phyloP scores from a whole-genome alignment of 2,329 filamentous ascomycete genomes.

The Alternaria arbusti region DNA sequence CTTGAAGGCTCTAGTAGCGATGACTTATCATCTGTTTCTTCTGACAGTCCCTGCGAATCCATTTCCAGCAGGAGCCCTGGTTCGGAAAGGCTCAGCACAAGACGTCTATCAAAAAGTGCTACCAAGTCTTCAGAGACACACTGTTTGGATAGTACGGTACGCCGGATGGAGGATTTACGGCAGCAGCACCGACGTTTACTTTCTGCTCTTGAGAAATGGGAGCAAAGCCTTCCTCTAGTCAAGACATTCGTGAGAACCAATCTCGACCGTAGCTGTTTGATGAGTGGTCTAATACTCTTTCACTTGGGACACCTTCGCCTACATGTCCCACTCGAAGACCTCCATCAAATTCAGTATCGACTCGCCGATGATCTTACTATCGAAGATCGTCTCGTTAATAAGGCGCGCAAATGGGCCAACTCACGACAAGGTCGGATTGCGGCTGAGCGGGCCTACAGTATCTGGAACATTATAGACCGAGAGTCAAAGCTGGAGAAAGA shows the following conservation, averaged over 20 bases:
- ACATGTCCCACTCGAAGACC: not conserved
- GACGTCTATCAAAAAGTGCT: not conserved
- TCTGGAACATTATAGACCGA: not conserved
- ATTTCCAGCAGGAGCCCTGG: not conserved
- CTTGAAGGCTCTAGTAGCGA: not conserved
- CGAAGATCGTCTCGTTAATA: not conserved
- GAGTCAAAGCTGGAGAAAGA: not conserved
- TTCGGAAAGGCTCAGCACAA: not conserved
- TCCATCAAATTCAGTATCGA: slow-evolving; percentile 5
- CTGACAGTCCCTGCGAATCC: not conserved
- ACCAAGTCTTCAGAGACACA: not conserved
- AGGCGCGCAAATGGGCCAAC: not conserved
- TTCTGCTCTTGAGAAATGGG: slow-evolving; percentile 1
- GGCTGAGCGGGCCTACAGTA: not conserved
- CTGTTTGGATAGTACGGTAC: not conserved
- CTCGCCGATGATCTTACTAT: not conserved
- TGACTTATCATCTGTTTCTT: not conserved
- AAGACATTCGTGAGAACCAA: not conserved
- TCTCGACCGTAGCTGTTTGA: not conserved
- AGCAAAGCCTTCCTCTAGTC: not conserved
- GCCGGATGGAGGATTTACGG: not conserved
- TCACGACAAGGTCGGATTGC: not conserved
- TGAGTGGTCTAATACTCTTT: slow-evolving; percentile 5
- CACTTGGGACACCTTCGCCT: not conserved
- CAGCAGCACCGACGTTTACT: not conserved